phyloP scores from a whole-genome alignment of 352 stramenopile species.

The Phytophthora vignae region DNA sequence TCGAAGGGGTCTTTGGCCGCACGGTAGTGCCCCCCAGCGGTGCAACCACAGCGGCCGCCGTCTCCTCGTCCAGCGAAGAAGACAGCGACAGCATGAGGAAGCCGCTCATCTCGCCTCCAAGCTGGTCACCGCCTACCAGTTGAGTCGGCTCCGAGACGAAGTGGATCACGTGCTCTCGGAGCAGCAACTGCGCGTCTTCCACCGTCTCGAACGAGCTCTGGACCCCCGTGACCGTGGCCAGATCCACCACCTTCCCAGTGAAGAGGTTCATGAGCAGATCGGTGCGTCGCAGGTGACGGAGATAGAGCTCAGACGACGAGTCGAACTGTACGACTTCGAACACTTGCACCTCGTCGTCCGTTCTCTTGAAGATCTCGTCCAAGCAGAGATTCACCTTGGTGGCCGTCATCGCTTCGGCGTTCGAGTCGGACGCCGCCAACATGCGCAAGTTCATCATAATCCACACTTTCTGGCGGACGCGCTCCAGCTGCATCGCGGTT shows the following conservation, averaged over 20 bases:
- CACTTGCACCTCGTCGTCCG: constrained; percentile 41
- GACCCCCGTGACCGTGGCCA: constrained; percentile 7
- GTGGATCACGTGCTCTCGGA: constrained; percentile 39
- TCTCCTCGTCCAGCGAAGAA: constrained; percentile 57
- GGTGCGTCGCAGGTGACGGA: constrained; percentile 56
- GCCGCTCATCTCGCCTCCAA: constrained; percentile 67
- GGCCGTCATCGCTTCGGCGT: constrained; percentile 25
- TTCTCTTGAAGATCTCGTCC: constrained; percentile 43
- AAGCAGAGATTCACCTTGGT: constrained; percentile 45
- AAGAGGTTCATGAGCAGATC: constrained; percentile 58
- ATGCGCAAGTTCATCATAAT: constrained; percentile 48
- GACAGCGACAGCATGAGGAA: constrained; percentile 78
- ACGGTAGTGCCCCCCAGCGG: constrained; percentile 22
- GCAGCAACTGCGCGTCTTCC: constrained; percentile 1
- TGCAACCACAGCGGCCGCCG: constrained; percentile 43
- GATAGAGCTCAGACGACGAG: constrained; percentile 41
- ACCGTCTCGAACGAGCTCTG: constrained; percentile 5
- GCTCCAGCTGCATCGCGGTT: constrained; percentile 61
- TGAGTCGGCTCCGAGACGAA: constrained; percentile 70
- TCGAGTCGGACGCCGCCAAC: neutral
- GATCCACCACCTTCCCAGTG: constrained; percentile 45
- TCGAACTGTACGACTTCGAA: constrained; percentile 61
- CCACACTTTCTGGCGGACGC: constrained; percentile 68
- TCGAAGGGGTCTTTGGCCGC: constrained; percentile 14
- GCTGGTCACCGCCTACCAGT: constrained; percentile 39